Conservation (phyloP, 139 green algal genomes). For the Closterium sp. region DNA sequence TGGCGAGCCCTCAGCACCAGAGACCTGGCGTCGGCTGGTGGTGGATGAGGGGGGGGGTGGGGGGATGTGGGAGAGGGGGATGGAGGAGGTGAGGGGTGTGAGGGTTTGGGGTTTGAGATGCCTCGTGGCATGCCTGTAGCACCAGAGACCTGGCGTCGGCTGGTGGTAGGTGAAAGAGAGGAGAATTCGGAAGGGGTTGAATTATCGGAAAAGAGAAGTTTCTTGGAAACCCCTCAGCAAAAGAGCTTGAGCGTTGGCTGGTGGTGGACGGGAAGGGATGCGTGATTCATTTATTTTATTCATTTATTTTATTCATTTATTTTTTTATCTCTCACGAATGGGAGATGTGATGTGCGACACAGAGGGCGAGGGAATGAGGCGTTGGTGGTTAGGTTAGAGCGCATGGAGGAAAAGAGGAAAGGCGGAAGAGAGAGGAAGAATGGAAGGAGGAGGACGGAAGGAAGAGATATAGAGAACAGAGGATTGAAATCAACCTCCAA, state of each 20-base stretch:
- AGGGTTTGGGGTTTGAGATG: constrained; percentile 74
- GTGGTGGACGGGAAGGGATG: too few species aligned
- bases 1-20: constrained; percentile 81
- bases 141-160: constrained; percentile 81
- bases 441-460: not conserved
- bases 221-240: not conserved
- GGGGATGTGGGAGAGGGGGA: too few species aligned
- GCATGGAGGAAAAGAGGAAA: not conserved
- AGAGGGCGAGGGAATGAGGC: too few species aligned
- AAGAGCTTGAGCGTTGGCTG: not conserved
- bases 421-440: too few species aligned
- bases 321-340: too few species aligned
- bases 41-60: too few species aligned
- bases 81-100: too few species aligned
- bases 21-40: constrained; percentile 74
- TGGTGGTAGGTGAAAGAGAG: constrained; percentile 29
- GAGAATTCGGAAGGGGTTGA: not conserved
- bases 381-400: too few species aligned
- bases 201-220: not conserved
- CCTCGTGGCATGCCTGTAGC: constrained; percentile 80
- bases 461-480: not conserved
- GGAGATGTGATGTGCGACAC: too few species aligned
- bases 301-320: too few species aligned
- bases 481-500: constrained; percentile 6
- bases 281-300: too few species aligned